Conservation (phyloP, 2,329 filamentous ascomycete genomes). For the Calonectria honghensis region DNA sequence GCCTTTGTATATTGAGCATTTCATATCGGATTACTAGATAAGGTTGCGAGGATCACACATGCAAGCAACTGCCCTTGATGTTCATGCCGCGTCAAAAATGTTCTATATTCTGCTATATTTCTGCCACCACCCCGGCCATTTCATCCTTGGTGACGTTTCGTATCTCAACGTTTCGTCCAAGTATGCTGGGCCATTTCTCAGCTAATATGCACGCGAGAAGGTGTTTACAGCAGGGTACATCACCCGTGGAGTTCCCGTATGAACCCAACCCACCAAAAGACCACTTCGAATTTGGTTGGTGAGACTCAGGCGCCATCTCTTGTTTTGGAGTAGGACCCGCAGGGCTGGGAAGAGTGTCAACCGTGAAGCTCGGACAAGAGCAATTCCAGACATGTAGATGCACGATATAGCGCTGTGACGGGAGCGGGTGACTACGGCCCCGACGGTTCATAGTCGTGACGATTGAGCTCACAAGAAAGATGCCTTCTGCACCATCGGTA, state of each 20-base stretch:
- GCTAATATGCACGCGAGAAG: constrained; percentile 87
- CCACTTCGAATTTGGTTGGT: constrained; percentile 50
- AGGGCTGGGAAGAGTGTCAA: constrained; percentile 77
- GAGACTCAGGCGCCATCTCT: not conserved
- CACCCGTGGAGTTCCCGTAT: constrained; percentile 47
- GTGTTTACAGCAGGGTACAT: constrained; percentile 87
- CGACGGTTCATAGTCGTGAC: constrained; percentile 58
- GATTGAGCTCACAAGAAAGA: constrained; percentile 81
- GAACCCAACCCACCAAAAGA: constrained; percentile 71
- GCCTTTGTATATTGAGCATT: constrained; percentile 57
- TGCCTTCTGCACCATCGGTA: constrained; percentile 46
- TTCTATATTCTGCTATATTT: constrained; percentile 54
- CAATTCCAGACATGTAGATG: constrained; percentile 88
- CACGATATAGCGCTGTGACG: constrained; percentile 77
- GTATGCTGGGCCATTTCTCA: constrained; percentile 76
- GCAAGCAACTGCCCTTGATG: constrained; percentile 36
- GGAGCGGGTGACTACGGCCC: constrained; percentile 40
- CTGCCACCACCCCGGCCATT: constrained; percentile 80
- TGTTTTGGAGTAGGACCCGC: constrained; percentile 29
- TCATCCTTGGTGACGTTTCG: constrained; percentile 76
- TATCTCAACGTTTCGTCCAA: constrained; percentile 75
- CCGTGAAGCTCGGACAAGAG: constrained; percentile 88
- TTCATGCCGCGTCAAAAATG: constrained; percentile 15
- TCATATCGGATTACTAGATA: constrained; percentile 54
- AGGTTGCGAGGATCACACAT: constrained; percentile 51